Evolutionary conservation across 257 asterid genomes (phyloP), one percentile per base, ranked within the genome.

Genomic region (Solanum chmielewskii): DNA sequence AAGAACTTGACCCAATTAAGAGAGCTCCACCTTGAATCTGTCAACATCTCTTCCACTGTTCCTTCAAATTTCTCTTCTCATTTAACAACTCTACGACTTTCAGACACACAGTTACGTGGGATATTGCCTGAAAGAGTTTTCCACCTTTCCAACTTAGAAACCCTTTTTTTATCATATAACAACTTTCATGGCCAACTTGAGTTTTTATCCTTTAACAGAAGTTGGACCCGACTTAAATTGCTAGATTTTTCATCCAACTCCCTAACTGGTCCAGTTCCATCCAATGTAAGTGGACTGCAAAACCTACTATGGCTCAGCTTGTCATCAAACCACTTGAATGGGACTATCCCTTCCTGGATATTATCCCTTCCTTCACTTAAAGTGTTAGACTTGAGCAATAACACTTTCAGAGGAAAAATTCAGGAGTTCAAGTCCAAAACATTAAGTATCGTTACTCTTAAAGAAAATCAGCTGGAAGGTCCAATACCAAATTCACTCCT

Each of bases 1-100:
- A 86, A 84, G 35, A 90, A 88, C 56, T 68, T 87, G 14, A 88
- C 90, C 35, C 56, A 18, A n/a, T 71, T 88, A 31, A 77, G 80
- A 49, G 78, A 69, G 11, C 74, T 88, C 23, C 7, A 29, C 2
- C 87, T 90, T 11, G 0, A 5, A 3, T 11, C 0, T 3, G 9
- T 23, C 2, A 37, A 59, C 49, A 86, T 90, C 13, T 27, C 86
- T 71, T 88, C 92, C 21, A 27, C 3, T 13, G 12, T 88, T 41
- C 89, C 90, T 11, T 5, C 3, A 1, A 88, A 88, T 70, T 70
- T 88, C 13, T 86, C 91, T 44, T 49, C 85, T 77, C 62, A 87
- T 7, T n/a, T 88, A 35, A 44, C 41, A 60, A 23, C 7, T 49
- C 41, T 90, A 10, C 13, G 16, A 3, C 90, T 90, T 59, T 14